phyloP scores from a whole-genome alignment of 345 rosid species.

The Erysimum cheiranthoides region DNA sequence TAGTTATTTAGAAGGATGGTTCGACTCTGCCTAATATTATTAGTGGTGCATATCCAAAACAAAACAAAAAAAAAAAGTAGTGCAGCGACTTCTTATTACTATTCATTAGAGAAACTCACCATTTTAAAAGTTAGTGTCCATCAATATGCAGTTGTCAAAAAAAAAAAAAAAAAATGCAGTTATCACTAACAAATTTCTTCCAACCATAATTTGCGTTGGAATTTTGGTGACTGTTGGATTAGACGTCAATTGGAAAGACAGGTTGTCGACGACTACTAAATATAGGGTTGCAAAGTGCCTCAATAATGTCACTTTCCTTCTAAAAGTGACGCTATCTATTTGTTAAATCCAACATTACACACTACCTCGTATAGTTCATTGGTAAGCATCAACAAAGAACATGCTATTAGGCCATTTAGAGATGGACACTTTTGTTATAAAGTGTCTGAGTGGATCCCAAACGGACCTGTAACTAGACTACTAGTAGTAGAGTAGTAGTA shows the following conservation, averaged over 20 bases:
- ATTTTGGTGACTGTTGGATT: conserved; percentile 2
- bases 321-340: conserved; percentile 19
- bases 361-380: conserved; percentile 33
- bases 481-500: neutral
- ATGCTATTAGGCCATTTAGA: conserved; percentile 22
- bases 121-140: conserved; percentile 18
- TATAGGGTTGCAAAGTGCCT: conserved; percentile 17
- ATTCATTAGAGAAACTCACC: conserved; percentile 7
- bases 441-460: conserved; percentile 26
- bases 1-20: neutral
- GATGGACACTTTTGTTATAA: conserved; percentile 7
- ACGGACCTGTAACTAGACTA: conserved; percentile 13
- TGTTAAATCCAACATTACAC: conserved; percentile 33
- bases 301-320: conserved; percentile 23
- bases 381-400: conserved; percentile 31
- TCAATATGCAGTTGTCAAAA: neutral
- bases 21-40: neutral
- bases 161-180: no score
- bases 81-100: neutral
- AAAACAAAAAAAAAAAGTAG: neutral
- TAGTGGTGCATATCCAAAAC: neutral
- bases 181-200: conserved; percentile 20
- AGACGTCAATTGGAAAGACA: conserved; percentile 9
- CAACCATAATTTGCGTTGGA: neutral
- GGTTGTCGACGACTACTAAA: conserved; percentile 16